A percentile compares a stretch with the other conserved stretches of the same genome.
phyloP scores from a whole-genome alignment of 148 eudicot species.

The Amaranthus cruentus region DNA sequence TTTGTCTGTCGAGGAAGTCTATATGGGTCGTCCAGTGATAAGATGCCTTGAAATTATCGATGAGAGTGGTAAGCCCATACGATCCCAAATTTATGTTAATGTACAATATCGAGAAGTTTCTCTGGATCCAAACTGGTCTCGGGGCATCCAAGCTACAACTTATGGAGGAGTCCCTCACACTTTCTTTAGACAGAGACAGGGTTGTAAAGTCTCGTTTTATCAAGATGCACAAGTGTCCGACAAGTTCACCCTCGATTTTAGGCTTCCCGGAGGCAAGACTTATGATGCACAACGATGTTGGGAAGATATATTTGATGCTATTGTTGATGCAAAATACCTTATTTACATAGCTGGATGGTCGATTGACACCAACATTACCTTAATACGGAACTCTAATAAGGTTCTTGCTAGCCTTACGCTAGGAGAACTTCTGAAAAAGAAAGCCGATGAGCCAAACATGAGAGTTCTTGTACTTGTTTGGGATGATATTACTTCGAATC shows the following conservation, averaged over 20 bases:
- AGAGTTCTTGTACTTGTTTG: slow-evolving; percentile 73
- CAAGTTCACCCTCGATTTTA: slow-evolving; percentile 22
- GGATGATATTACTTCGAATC: slow-evolving; percentile 77
- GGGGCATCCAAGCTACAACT: slow-evolving; percentile 41
- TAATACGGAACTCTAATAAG: slow-evolving; percentile 54
- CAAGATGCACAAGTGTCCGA: slow-evolving; percentile 67
- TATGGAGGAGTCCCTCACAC: slow-evolving; percentile 56
- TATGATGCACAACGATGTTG: slow-evolving; percentile 58
- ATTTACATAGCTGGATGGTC: slow-evolving; percentile 89
- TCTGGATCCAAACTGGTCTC: slow-evolving; percentile 55
- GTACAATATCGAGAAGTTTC: slow-evolving; percentile 43
- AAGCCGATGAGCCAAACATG: slow-evolving; percentile 48
- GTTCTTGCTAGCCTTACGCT: slow-evolving; percentile 36
- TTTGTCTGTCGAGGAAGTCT: slow-evolving; percentile 51
- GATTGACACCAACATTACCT: slow-evolving; percentile 43
- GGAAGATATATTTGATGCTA: slow-evolving; percentile 70
- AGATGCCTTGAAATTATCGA: slow-evolving; percentile 52
- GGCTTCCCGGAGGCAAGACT: slow-evolving; percentile 22
- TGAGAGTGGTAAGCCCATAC: slow-evolving; percentile 40
- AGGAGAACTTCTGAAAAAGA: slow-evolving; percentile 55
- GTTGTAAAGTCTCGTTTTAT: slow-evolving; percentile 53
- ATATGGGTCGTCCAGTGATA: slow-evolving; percentile 38
- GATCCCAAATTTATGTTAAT: slow-evolving; percentile 58
- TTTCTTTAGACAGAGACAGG: slow-evolving; percentile 59
- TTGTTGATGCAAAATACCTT: slow-evolving; percentile 49